phyloP scores from a whole-genome alignment of 2,329 filamentous ascomycete species.

The Malbranchea zuffiana region DNA sequence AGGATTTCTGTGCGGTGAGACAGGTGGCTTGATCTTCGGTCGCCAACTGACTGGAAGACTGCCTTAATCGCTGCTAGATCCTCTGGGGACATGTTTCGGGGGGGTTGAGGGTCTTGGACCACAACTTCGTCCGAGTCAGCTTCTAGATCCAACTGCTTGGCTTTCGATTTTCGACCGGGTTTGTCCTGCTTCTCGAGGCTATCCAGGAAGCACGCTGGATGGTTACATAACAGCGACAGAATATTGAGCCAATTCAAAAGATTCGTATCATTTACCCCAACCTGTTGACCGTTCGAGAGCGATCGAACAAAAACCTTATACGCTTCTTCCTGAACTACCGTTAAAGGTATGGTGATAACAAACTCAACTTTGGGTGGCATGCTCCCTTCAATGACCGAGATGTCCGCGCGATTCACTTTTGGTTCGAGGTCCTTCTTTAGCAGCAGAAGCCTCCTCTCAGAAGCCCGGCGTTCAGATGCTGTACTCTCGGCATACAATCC shows the following conservation, averaged over 20 bases:
- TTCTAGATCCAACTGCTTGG: conserved; percentile 9
- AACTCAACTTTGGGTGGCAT: conserved; percentile 73
- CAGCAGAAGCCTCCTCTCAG: conserved; percentile 56
- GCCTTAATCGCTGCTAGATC: conserved; percentile 15
- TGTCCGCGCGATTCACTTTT: conserved; percentile 67
- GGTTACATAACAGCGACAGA: conserved; percentile 47
- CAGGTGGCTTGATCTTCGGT: conserved; percentile 35
- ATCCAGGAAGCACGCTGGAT: conserved; percentile 43
- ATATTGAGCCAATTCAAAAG: conserved; percentile 47
- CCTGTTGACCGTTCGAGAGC: conserved; percentile 26
- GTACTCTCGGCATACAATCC: conserved; percentile 60
- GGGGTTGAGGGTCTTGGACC: conserved; percentile 10
- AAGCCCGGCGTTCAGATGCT: conserved; percentile 43
- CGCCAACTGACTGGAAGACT: conserved; percentile 23
- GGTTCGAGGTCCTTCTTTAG: conserved; percentile 62
- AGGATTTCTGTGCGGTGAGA: conserved; percentile 62
- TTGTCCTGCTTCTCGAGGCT: conserved; percentile 36
- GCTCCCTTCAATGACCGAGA: conserved; percentile 53
- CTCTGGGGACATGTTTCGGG: conserved; percentile 10
- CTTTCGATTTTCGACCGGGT: conserved; percentile 12
- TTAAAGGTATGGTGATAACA: conserved; percentile 62
- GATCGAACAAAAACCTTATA: conserved; percentile 48
- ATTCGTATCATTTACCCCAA: conserved; percentile 30
- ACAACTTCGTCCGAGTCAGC: conserved; percentile 8
- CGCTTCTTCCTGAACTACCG: conserved; percentile 49